Base-by-base conservation (phyloP, 2,329 filamentous ascomycete species). In the Aspergillus luchuensis region DNA sequence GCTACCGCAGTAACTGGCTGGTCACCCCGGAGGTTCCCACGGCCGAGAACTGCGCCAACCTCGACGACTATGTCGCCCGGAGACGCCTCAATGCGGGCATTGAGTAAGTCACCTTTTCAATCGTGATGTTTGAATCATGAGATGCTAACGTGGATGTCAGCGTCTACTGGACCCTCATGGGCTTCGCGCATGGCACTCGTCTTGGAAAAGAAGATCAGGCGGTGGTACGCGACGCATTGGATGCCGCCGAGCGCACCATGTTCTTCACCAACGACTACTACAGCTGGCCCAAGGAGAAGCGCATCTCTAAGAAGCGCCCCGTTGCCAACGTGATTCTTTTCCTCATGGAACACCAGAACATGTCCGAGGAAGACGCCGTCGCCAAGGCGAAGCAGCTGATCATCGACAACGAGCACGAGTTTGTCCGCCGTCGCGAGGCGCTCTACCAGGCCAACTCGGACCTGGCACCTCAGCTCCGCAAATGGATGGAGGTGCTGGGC, bases 241-340 rank as follows among this genome's bases (percentile, higher is more conserved):
- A 60, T 23, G 57, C 60, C 17, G 60, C 61, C 15, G 61, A 63
- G 47, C 58, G 61, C 17, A 52, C 56, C 39, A 62, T 62, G 58
- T 61, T 61, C 58, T 63, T 63, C 41, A 61, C 58, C 41, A 63
- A 63, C 39, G 61, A 63, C 53, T 63, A 61, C 56, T 63, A 61
- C 38, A 63, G 61, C 58, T 63, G 61, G 61, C 49, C 59, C 28
- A 58, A 58, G 28, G 59, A 63, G 39, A 61, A 61, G 48, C 58
- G 52, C 33, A 33, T 56, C 25, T 51, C 49, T 15, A 62, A 57
- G 53, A 54, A 41, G 49, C 33, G 53, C 47, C 52, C 43, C 36
- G 56, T 61, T 15, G 56, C 59, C 55, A 63, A 63, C 23, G 59
- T 61, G 19, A 61, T 61, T 17, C 38, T 58, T 2, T 61, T 61